Evolutionary conservation across 768 basidiomycete species (phyloP).

Genomic region (Leccinellum luteum): DNA sequence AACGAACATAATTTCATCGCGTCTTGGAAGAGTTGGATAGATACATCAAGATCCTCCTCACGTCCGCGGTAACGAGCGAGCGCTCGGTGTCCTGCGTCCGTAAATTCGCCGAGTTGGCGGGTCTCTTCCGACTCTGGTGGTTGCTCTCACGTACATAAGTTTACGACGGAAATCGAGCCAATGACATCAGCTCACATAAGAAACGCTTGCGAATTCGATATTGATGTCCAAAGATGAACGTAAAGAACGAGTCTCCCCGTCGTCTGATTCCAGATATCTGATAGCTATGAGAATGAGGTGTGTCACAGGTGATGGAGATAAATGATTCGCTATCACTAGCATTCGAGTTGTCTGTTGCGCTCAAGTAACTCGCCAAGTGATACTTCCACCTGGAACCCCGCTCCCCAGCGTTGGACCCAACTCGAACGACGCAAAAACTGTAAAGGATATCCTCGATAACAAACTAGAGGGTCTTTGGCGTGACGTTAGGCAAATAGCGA

Average conservation of each 20-base stretch:
- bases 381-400: background rate
- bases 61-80: background rate
- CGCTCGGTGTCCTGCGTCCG: background rate
- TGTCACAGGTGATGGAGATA: background rate
- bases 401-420: background rate
- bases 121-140: background rate
- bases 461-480: background rate
- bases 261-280: background rate
- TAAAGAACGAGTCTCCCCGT: background rate
- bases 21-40: constrained; percentile 12
- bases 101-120: background rate
- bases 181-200: background rate
- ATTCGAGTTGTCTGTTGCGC: background rate
- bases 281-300: background rate
- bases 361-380: background rate
- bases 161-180: too few relatives aligned
- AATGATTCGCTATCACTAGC: background rate
- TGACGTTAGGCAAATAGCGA: background rate
- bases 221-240: background rate
- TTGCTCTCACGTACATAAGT: background rate
- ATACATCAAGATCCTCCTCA: constrained; percentile 12
- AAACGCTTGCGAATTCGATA: background rate
- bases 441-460: background rate
- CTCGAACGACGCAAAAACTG: constrained; percentile 5
- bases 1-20: constrained; percentile 6